Evolutionary conservation across 164 flowering plant species (phyloP).

Genomic region (Echeveria elegans): DNA sequence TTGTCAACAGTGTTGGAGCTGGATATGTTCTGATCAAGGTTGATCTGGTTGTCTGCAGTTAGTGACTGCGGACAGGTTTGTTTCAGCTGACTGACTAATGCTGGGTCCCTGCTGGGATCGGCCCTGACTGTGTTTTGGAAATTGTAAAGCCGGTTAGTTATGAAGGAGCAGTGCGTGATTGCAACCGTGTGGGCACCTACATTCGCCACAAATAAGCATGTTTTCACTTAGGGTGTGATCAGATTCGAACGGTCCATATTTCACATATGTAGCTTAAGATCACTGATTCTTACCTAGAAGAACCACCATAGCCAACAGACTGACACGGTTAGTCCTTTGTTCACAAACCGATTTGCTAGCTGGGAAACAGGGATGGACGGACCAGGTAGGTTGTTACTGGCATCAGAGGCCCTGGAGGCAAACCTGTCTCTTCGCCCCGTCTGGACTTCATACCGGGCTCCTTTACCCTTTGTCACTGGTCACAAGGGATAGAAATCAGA

Average conservation of each 20-base stretch:
- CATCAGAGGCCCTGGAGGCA: not conserved
- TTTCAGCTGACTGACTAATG: not conserved
- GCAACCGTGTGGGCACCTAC: constrained; percentile 7
- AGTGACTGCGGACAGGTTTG: not conserved
- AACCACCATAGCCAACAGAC: not conserved
- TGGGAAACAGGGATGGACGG: not conserved
- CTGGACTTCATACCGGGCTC: constrained; percentile 1
- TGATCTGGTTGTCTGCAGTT: not conserved
- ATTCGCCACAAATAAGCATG: not conserved
- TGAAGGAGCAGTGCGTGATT: constrained; percentile 1
- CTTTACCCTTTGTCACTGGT: not conserved
- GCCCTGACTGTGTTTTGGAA: constrained; percentile 1
- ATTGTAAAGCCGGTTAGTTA: constrained; percentile 4
- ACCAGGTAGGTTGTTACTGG: constrained; percentile 1
- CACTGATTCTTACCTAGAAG: constrained; percentile 2
- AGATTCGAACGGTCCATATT: too few relatives aligned
- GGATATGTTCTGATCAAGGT: constrained; percentile 1
- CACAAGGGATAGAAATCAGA: not conserved
- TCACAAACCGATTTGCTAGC: not conserved
- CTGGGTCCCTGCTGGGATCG: not conserved
- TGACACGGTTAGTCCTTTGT: constrained; percentile 2
- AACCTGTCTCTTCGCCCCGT: constrained; percentile 5
- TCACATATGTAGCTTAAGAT: too few relatives aligned
- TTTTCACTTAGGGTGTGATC: too few relatives aligned
- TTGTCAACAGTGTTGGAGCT: constrained; percentile 4